Evolutionary conservation across 768 basidiomycete genomes (phyloP).

Genomic region (Tulasnella sp.): DNA sequence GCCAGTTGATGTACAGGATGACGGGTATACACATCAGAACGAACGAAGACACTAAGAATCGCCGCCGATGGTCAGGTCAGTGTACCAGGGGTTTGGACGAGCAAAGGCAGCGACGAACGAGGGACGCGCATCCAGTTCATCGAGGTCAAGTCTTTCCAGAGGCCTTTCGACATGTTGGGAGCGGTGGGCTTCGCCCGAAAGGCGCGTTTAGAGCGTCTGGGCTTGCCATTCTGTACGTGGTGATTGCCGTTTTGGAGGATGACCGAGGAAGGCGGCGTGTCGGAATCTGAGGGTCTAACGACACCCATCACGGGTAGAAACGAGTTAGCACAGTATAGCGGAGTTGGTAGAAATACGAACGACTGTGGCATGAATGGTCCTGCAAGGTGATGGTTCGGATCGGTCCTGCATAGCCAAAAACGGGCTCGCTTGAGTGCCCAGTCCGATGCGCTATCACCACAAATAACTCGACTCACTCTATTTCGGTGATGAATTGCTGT

Average conservation of each 20-base stretch:
- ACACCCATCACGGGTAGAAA: not conserved
- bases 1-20: conserved; percentile 54
- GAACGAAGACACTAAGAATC: conserved; percentile 43
- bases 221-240: not conserved
- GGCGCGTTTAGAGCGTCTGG: not conserved
- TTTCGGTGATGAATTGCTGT: not conserved
- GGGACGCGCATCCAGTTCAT: conserved; percentile 66
- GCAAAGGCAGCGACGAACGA: conserved; percentile 31
- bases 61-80: not conserved
- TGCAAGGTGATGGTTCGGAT: conserved; percentile 47
- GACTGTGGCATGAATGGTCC: conserved; percentile 50
- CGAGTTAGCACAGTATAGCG: not conserved
- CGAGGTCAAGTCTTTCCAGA: conserved; percentile 42
- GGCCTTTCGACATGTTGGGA: not conserved
- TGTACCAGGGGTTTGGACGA: not conserved
- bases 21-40: conserved; percentile 51
- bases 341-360: conserved; percentile 31
- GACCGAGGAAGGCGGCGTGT: not conserved
- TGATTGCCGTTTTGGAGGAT: not conserved
- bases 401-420: conserved; percentile 34
- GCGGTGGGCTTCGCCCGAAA: not conserved
- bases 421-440: no score
- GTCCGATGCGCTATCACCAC: not conserved
- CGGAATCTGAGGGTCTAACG: not conserved
- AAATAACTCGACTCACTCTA: not conserved